Conservation (phyloP, 768 basidiomycete genomes). For the Kwoniella botswanensis region DNA sequence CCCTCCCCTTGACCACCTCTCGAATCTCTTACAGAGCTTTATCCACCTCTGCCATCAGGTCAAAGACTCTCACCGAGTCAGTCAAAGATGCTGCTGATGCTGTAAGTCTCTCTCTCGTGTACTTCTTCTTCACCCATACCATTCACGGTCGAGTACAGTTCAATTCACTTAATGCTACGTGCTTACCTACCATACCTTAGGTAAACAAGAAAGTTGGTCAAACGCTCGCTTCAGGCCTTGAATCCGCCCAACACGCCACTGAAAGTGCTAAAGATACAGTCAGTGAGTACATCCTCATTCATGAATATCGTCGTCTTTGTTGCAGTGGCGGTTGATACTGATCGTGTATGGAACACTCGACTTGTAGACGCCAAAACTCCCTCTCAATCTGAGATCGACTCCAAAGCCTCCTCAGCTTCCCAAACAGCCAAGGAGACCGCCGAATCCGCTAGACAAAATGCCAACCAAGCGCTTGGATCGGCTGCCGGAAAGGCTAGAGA, state of each 20-base stretch:
- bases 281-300: constrained; percentile 24
- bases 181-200: constrained; percentile 10
- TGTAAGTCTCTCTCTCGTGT: constrained; percentile 28
- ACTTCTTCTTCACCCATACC: not conserved
- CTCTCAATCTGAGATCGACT: constrained; percentile 22
- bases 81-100: constrained; percentile 50
- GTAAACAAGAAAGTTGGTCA: constrained; percentile 51
- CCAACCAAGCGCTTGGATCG: constrained; percentile 31
- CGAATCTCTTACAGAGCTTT: constrained; percentile 31
- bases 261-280: constrained; percentile 34
- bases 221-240: constrained; percentile 42
- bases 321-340: not conserved
- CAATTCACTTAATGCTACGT: no score
- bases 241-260: constrained; percentile 29
- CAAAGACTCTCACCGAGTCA: constrained; percentile 36
- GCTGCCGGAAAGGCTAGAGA: constrained; percentile 42
- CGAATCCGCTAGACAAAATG: constrained; percentile 32
- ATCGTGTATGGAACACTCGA: not conserved
- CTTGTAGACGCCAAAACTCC: constrained; percentile 24
- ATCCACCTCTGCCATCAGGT: constrained; percentile 28
- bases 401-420: constrained; percentile 14
- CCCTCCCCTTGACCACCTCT: constrained; percentile 18
- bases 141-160: not conserved
- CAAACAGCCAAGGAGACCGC: constrained; percentile 26
- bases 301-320: not conserved